Evolutionary conservation across 2,329 filamentous ascomycete species (phyloP).

Genomic region (Aspergillus oerlinghausenensis): DNA sequence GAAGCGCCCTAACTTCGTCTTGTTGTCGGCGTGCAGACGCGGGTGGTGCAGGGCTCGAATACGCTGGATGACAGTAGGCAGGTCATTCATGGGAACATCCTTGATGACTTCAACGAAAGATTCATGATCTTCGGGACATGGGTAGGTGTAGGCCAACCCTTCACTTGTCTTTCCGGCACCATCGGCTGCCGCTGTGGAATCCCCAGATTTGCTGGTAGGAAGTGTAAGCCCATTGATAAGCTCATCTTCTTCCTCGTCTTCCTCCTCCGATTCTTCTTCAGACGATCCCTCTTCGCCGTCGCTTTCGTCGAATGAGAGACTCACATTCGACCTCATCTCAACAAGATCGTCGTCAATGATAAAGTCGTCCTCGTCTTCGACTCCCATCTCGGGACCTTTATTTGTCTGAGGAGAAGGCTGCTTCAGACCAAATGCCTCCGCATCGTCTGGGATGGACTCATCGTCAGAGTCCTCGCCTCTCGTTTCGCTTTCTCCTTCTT

Average conservation of each 20-base stretch:
- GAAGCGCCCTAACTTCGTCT: constrained; percentile 65
- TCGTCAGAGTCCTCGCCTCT: constrained; percentile 42
- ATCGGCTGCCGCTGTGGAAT: constrained; percentile 27
- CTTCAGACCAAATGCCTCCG: constrained; percentile 58
- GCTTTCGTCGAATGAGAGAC: constrained; percentile 38
- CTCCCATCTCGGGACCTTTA: constrained; percentile 52
- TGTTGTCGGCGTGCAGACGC: constrained; percentile 78
- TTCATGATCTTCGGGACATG: constrained; percentile 72
- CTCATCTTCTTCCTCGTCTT: constrained; percentile 59
- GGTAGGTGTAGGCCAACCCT: constrained; percentile 75
- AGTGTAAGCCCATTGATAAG: constrained; percentile 65
- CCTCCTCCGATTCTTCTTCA: constrained; percentile 52
- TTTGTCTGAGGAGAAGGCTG: constrained; percentile 40
- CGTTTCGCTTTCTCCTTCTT: constrained; percentile 35
- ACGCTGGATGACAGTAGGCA: constrained; percentile 77
- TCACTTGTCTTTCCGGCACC: constrained; percentile 42
- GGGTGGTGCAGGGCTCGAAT: constrained; percentile 91
- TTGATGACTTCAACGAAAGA: constrained; percentile 66
- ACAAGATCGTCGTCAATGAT: constrained; percentile 83
- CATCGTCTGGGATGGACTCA: constrained; percentile 51
- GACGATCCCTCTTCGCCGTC: constrained; percentile 56
- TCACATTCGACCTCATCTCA: constrained; percentile 65
- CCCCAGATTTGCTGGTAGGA: constrained; percentile 20
- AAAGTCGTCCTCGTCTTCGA: constrained; percentile 95
- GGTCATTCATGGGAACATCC: constrained; percentile 57